These are phyloP conservation scores for Agaricus sinodeliciosus DNA, from an alignment of 768 basidiomycete species.

Conservation along the genomic window DNA sequence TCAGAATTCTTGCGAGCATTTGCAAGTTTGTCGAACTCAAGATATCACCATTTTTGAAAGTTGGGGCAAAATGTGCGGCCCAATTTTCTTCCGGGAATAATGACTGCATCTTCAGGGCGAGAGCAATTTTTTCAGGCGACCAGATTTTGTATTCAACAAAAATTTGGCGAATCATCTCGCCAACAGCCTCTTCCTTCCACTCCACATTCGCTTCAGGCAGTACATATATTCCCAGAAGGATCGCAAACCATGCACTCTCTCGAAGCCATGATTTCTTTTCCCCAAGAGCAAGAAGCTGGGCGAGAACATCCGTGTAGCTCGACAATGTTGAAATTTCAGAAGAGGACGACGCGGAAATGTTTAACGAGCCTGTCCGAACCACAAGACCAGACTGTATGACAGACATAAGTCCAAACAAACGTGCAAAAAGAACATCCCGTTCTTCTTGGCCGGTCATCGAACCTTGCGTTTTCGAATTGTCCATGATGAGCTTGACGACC, in stretches of 20 bases:
- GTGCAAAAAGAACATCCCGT: conserved; percentile 87
- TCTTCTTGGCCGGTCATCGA: conserved; percentile 89
- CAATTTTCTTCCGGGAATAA: conserved; percentile 58
- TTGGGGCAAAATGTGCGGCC: conserved; percentile 55
- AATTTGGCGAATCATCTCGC: conserved; percentile 40
- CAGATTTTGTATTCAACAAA: conserved; percentile 55
- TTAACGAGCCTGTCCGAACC: conserved; percentile 51
- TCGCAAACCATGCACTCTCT: conserved; percentile 87
- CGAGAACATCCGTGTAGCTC: conserved; percentile 53
- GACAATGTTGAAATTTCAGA: conserved; percentile 49
- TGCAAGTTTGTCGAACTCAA: conserved; percentile 69
- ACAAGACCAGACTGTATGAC: conserved; percentile 83
- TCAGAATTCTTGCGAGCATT: conserved; percentile 69
- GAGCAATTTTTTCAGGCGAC: conserved; percentile 86
- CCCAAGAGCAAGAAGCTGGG: conserved; percentile 60
- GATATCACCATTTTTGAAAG: conserved; percentile 71
- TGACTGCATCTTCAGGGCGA: conserved; percentile 66
- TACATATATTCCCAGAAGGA: conserved; percentile 57
- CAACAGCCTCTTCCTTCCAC: conserved; percentile 68
- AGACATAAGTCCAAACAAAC: conserved; percentile 83
- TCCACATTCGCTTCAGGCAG: conserved; percentile 49
- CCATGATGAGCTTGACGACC: conserved; percentile 68
- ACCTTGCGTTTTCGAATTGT: conserved; percentile 62
- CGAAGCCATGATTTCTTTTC: conserved; percentile 86
- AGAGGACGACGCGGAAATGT: conserved; percentile 45